A percentile compares a stretch with the other conserved stretches of the same genome.
Evolutionary conservation across 306 rosid genomes (phyloP).

Genomic region (Lathyrus oleraceus): DNA sequence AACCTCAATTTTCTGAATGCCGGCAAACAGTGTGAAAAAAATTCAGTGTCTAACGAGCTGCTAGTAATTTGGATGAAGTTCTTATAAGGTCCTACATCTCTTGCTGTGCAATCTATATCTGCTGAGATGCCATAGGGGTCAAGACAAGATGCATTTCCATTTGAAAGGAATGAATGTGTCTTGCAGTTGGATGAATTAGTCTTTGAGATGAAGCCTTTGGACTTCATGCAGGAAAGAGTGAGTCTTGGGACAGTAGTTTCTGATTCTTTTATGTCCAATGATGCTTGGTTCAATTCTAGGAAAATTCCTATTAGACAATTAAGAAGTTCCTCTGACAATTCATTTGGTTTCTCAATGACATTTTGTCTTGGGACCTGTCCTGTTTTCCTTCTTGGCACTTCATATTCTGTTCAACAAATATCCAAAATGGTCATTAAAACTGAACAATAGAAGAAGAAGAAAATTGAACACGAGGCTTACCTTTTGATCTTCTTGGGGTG

Average conservation of each 20-base stretch:
- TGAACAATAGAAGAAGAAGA: neutral
- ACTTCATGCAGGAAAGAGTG: conserved; percentile 68
- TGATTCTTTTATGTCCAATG: conserved; percentile 61
- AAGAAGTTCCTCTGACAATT: conserved; percentile 74
- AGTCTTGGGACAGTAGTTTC: conserved; percentile 53
- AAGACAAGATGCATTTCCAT: conserved; percentile 45
- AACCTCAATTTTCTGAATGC: conserved; percentile 69
- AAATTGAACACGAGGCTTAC: conserved; percentile 39
- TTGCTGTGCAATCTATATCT: conserved; percentile 56
- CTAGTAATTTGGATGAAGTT: conserved; percentile 72
- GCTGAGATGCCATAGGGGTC: conserved; percentile 74
- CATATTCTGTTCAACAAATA: conserved; percentile 46
- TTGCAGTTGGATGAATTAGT: conserved; percentile 58
- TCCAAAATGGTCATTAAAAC: conserved; percentile 33
- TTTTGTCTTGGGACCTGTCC: conserved; percentile 48
- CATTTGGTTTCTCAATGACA: conserved; percentile 66
- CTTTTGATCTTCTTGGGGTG: conserved; percentile 42
- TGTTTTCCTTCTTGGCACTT: conserved; percentile 52
- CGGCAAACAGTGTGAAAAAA: conserved; percentile 48
- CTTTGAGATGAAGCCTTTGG: conserved; percentile 61
- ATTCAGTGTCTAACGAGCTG: conserved; percentile 50
- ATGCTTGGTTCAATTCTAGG: conserved; percentile 65
- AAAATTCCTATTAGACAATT: conserved; percentile 69
- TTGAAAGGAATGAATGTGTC: conserved; percentile 60
- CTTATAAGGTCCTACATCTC: conserved; percentile 79